These are phyloP conservation scores for Ochetophila trinervis DNA, from an alignment of 306 rosid species.

Conservation along the genomic window DNA sequence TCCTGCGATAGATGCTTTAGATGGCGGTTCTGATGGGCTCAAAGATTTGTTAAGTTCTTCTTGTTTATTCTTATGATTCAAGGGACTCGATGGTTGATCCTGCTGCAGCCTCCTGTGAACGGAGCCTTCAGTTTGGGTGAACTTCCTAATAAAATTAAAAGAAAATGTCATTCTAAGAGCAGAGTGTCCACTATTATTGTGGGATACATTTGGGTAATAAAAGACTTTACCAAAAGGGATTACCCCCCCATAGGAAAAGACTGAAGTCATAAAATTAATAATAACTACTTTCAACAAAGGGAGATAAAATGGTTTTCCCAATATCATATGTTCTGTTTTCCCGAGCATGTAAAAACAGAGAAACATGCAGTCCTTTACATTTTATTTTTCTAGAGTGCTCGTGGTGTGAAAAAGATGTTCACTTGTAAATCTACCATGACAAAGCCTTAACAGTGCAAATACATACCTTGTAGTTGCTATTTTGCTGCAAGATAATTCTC, in stretches of 20 bases:
- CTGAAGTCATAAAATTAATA: not conserved
- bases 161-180: not conserved
- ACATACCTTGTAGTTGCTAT: slow-evolving; percentile 48
- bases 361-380: not conserved
- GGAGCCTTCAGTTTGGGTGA: slow-evolving; percentile 20
- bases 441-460: not conserved
- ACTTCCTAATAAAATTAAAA: slow-evolving; percentile 40
- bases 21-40: not conserved
- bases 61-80: not conserved
- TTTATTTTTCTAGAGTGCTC: not conserved
- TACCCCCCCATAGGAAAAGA: not conserved
- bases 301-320: not conserved
- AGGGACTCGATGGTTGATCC: not conserved
- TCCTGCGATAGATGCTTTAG: not conserved
- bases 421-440: not conserved
- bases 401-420: not conserved
- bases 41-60: not conserved
- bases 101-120: slow-evolving; percentile 35
- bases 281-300: not conserved
- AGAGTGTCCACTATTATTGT: not conserved
- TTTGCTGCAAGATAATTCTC: slow-evolving; percentile 39
- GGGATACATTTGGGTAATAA: not conserved
- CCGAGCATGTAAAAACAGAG: not conserved
- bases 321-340: not conserved
- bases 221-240: not conserved